phyloP scores from a whole-genome alignment of 1,139 yeast species.

The Debaryomyces psychrophilus region DNA sequence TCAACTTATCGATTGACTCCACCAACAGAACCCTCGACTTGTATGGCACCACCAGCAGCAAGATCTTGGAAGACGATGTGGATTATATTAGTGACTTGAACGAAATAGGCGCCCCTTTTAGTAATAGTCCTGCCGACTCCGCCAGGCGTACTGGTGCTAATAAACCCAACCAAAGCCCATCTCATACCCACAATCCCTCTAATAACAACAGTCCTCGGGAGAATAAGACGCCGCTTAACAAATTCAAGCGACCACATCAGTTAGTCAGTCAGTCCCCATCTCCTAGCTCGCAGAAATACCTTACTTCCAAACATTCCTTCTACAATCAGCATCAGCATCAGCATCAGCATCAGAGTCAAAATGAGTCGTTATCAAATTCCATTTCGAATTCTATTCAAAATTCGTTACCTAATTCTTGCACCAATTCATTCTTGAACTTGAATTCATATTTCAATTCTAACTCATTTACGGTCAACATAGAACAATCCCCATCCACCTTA shows the following conservation, averaged over 20 bases:
- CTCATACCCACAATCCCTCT: constrained; percentile 20
- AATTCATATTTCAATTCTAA: constrained; percentile 2
- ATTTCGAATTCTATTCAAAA: constrained; percentile 5
- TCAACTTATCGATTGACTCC: constrained; percentile 50
- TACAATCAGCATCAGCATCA: constrained; percentile 5
- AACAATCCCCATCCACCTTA: neutral
- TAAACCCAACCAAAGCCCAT: neutral
- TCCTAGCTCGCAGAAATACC: constrained; percentile 31
- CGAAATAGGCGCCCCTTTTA: constrained; percentile 30
- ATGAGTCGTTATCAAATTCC: neutral
- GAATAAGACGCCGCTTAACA: constrained; percentile 27
- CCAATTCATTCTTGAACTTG: constrained; percentile 7
- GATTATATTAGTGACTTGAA: constrained; percentile 33
- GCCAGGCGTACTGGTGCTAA: neutral
- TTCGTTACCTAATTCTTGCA: constrained; percentile 8
- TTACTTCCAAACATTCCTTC: constrained; percentile 12
- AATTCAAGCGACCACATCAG: constrained; percentile 52
- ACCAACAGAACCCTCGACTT: constrained; percentile 13
- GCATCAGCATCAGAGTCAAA: constrained; percentile 1
- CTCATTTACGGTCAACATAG: neutral
- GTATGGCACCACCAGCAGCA: constrained; percentile 1
- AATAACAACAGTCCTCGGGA: constrained; percentile 22
- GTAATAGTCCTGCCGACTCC: constrained; percentile 9
- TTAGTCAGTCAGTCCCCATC: constrained; percentile 51
- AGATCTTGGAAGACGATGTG: constrained; percentile 19